These are phyloP conservation scores for Colletotrichum orchidophilum DNA, from an alignment of 2,329 filamentous ascomycete genomes.

Conservation along the genomic window DNA sequence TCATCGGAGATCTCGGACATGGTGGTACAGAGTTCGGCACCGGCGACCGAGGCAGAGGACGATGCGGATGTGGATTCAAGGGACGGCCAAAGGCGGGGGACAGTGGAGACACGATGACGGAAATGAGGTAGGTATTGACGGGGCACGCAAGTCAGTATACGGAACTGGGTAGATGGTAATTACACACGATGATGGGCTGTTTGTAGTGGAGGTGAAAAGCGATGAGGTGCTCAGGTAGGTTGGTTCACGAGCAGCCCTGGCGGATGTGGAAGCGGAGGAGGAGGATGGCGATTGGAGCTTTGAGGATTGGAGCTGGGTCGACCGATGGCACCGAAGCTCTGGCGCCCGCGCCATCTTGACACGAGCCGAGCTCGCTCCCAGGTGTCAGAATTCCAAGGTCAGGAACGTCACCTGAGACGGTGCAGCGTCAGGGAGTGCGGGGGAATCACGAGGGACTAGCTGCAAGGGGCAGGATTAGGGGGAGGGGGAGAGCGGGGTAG, in stretches of 20 bases:
- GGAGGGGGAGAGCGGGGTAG: constrained; percentile 25
- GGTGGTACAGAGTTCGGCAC: constrained; percentile 19
- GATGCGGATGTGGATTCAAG: constrained; percentile 9
- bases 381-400: background rate
- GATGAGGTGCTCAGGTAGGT: no score
- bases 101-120: constrained; percentile 20
- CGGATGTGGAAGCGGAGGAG: background rate
- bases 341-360: background rate
- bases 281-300: background rate
- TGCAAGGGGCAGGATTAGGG: constrained; percentile 20
- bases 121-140: constrained; percentile 2
- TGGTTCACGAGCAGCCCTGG: background rate
- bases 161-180: background rate
- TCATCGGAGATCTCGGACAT: constrained; percentile 34
- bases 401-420: constrained; percentile 32
- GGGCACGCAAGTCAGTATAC: constrained; percentile 1
- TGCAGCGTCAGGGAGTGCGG: constrained; percentile 32
- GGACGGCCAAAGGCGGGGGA: background rate
- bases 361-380: background rate
- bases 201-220: background rate
- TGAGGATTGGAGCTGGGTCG: background rate
- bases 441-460: constrained; percentile 26
- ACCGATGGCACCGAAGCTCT: background rate
- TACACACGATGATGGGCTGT: constrained; percentile 7
- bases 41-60: constrained; percentile 3